Evolutionary conservation across 768 basidiomycete genomes (phyloP), one percentile per base, ranked within the genome.

Genomic region (Tylopilus plumbeoviolaceoides): DNA sequence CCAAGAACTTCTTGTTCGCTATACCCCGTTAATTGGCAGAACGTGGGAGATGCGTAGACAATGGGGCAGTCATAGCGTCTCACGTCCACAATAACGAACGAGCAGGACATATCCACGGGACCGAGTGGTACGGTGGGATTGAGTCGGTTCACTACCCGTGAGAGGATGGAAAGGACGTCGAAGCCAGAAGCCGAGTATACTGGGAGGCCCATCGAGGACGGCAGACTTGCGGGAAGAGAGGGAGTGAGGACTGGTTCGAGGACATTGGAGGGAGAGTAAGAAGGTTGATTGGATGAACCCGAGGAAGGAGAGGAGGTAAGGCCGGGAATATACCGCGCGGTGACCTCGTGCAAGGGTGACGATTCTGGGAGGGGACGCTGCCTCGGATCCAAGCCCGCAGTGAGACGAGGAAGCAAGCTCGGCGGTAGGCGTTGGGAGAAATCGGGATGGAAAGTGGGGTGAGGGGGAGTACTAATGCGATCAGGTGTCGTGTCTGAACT

Each of bases 161-260:
- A 78, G 25, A 98, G 78, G 41, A 97, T 77, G 27, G 86, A 82
- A 43, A 98, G 74, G 45, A 95, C 76, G 67, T 98, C 95, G 58
- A 97, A 97, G 3, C 95, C 97, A 1, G 91, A 88, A 1, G 84
- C 75, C 2, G 92, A 94, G 72, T 99, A 99, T 2, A 98, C 76
- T 2, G 87, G 83, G 25, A 80, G 70, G 35, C 62, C 62, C 12
- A 69, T 49, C 3, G 73, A 47, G 5, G 77, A 66, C 21, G 77
- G 66, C 1, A 62, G 50, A 47, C 59, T 38, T 49, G 67, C n/a
- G 14, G 59, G 48, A 25, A 39, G 43, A 14, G 53, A 21, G 7
- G 44, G 35, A 7, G 41, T 17, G 15, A 45, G 38, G 27, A 38
- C 28, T 17, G 56, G 7, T 14, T 18, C 20, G 38, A 36, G 31